Conservation (phyloP, 768 basidiomycete species). For the Candolleomyces aberdarensis region DNA sequence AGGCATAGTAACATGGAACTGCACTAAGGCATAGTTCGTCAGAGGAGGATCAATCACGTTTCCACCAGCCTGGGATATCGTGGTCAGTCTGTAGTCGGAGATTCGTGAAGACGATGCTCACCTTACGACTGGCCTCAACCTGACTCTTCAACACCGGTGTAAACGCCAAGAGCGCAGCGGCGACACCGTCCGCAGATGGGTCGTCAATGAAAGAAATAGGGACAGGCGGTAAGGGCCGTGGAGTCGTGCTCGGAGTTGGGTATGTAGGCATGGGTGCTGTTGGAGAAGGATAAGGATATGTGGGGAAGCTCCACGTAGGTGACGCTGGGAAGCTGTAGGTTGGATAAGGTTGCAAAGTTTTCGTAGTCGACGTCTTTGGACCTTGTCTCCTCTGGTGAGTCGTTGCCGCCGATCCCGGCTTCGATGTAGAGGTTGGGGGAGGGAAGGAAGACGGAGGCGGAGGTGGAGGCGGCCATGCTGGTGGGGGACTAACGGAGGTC, state of each 20-base stretch:
- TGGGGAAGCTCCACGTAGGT: slow-evolving; percentile 1
- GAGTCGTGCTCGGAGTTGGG: slow-evolving; percentile 20
- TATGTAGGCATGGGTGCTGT: not conserved
- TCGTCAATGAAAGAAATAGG: slow-evolving; percentile 20
- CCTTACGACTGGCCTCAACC: slow-evolving; percentile 28
- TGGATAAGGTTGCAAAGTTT: not conserved
- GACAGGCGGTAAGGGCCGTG: slow-evolving; percentile 28
- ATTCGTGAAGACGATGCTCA: not conserved
- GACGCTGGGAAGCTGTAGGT: not conserved
- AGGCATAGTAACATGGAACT: slow-evolving; percentile 28
- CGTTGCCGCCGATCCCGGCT: slow-evolving; percentile 1
- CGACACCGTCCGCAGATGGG: slow-evolving; percentile 19
- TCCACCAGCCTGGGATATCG: slow-evolving; percentile 22
- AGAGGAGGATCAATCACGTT: slow-evolving; percentile 36
- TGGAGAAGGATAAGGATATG: not conserved
- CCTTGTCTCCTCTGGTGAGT: not conserved
- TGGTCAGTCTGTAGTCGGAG: not conserved
- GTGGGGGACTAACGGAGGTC: not conserved
- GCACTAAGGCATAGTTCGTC: slow-evolving; percentile 32
- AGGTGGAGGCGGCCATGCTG: not conserved
- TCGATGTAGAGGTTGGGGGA: too few relatives aligned
- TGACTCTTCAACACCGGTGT: slow-evolving; percentile 36
- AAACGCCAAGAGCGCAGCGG: slow-evolving; percentile 30
- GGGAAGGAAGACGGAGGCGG: not conserved
- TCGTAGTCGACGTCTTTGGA: not conserved